phyloP scores from a whole-genome alignment of 441 rosid genomes.

The Aleurites moluccanus region DNA sequence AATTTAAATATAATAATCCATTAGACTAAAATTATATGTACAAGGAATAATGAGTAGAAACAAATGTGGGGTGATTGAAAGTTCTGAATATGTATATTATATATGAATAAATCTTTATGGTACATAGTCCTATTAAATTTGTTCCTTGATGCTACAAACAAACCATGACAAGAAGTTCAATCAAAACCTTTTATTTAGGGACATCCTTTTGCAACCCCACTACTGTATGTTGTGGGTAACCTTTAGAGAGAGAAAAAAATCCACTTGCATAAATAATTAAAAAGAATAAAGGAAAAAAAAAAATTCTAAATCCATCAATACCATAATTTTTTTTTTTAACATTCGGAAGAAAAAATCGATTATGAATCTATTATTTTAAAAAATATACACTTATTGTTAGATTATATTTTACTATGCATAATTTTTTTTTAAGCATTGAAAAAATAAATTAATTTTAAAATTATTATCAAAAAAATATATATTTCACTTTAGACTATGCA shows the following conservation, averaged over 20 bases:
- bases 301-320: neutral
- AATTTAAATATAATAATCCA: too few species aligned
- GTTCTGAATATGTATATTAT: too few species aligned
- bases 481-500: too few species aligned
- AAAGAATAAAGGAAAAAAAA: neutral
- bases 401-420: too few species aligned
- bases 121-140: neutral
- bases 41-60: neutral
- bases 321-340: too few species aligned
- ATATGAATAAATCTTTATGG: neutral
- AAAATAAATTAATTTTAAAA: too few species aligned
- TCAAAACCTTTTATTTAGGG: constrained; percentile 5
- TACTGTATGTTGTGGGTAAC: neutral
- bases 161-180: constrained; percentile 9
- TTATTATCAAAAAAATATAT: too few species aligned
- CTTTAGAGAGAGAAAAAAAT: neutral
- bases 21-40: too few species aligned
- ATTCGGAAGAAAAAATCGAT: too few species aligned
- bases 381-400: too few species aligned
- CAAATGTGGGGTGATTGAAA: constrained; percentile 3
- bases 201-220: constrained; percentile 9
- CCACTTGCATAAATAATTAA: neutral
- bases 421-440: too few species aligned
- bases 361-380: too few species aligned
- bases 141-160: neutral